phyloP scores from a whole-genome alignment of 139 green algal genomes.

The Marvania coccoides region DNA sequence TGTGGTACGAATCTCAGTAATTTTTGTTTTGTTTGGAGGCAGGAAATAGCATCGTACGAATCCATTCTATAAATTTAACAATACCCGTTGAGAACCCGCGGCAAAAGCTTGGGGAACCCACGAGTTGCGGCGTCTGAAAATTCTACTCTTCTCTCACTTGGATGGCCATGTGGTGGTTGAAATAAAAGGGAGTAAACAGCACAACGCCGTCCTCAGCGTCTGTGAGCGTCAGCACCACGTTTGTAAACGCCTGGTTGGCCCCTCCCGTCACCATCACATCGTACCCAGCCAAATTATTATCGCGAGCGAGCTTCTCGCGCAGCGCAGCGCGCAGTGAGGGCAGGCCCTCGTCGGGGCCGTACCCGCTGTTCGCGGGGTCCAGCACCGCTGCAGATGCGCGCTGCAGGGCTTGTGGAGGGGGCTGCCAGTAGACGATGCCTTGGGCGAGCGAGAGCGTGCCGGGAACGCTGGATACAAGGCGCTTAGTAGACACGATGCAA shows the following conservation, averaged over 20 bases:
- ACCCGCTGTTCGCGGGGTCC: conserved; percentile 25
- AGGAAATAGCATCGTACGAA: no score
- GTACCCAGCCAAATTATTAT: conserved; percentile 66
- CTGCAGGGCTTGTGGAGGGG: conserved; percentile 52
- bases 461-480: conserved; percentile 34
- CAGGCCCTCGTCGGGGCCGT: conserved; percentile 69
- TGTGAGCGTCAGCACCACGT: conserved; percentile 69
- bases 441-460: conserved; percentile 61
- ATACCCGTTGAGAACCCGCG: no score
- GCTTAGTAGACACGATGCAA: conserved; percentile 64
- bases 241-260: conserved; percentile 87
- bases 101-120: no score
- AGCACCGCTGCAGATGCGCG: conserved; percentile 6
- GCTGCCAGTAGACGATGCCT: conserved; percentile 78
- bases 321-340: conserved; percentile 66
- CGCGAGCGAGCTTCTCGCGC: conserved; percentile 52
- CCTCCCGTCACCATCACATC: conserved; percentile 87
- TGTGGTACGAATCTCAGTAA: no score
- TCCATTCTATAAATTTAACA: no score
- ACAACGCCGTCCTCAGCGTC: conserved; percentile 63
- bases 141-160: conserved; percentile 22
- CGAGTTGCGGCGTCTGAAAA: no score
- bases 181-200: conserved; percentile 93
- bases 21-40: neutral
- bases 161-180: conserved; percentile 90